Evolutionary conservation across 1,284 basidiomycete genomes (phyloP).

Genomic region (Moesziomyces sp.): DNA sequence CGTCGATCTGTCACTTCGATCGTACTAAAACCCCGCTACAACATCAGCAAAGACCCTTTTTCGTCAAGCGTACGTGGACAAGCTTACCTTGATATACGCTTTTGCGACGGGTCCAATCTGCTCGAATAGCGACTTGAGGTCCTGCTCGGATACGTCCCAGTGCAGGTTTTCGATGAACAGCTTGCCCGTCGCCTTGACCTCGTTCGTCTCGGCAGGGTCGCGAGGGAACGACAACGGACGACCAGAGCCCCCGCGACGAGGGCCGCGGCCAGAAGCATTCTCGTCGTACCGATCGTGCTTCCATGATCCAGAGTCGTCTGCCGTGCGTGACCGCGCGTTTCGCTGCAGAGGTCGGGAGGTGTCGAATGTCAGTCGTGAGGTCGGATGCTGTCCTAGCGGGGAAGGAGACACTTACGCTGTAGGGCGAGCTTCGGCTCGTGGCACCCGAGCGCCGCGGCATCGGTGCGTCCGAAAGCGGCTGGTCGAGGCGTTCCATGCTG

Average conservation of each 20-base stretch:
- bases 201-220: conserved; percentile 27
- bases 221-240: conserved; percentile 35
- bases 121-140: conserved; percentile 79
- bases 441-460: conserved; percentile 19
- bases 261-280: conserved; percentile 5
- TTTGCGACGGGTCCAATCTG: conserved; percentile 89
- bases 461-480: conserved; percentile 18
- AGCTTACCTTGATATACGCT: conserved; percentile 86
- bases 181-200: conserved; percentile 54
- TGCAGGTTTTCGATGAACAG: conserved; percentile 88
- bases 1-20: conserved; percentile 90
- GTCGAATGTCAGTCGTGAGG: background rate
- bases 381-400: background rate
- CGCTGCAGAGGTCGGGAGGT: conserved; percentile 9
- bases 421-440: conserved; percentile 35
- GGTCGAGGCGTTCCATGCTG: conserved; percentile 36
- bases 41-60: no score
- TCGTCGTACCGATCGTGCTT: conserved; percentile 38
- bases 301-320: conserved; percentile 27
- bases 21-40: conserved; percentile 74
- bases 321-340: conserved; percentile 9
- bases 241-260: conserved; percentile 17
- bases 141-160: conserved; percentile 89
- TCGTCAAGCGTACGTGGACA: no score
- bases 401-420: conserved; percentile 21